Percentiles rank a stretch among this genome's conserved stretches.
Evolutionary conservation across 2,329 filamentous ascomycete species (phyloP).

Genomic region (Penicillium capsulatum): DNA sequence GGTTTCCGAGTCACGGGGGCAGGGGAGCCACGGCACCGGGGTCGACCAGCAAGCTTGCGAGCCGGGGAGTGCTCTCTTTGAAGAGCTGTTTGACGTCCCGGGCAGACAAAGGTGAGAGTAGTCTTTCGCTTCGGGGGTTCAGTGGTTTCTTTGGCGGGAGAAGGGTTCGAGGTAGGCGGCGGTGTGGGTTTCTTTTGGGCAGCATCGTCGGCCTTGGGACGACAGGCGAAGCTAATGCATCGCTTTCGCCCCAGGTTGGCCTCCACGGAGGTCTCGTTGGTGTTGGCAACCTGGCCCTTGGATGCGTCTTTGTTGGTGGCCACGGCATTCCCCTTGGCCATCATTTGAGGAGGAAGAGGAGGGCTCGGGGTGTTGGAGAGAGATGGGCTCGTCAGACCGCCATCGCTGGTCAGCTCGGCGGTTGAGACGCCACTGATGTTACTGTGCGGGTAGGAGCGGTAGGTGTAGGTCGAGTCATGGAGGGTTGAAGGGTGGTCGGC

Average conservation of each 20-base stretch:
- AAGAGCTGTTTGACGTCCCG: conserved; percentile 31
- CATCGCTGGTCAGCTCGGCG: conserved; percentile 91
- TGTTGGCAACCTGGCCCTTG: conserved; percentile 34
- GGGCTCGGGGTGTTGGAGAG: conserved; percentile 84
- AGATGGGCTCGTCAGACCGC: conserved; percentile 83
- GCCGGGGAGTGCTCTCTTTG: conserved; percentile 27
- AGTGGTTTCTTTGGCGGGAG: conserved; percentile 11
- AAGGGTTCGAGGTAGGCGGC: conserved; percentile 24
- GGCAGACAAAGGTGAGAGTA: conserved; percentile 47
- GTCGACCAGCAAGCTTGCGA: conserved; percentile 22
- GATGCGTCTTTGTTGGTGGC: conserved; percentile 15
- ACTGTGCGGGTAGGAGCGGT: conserved; percentile 59
- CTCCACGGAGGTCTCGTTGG: conserved; percentile 55
- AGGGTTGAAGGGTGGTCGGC: conserved; percentile 29
- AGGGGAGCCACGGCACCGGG: conserved; percentile 39
- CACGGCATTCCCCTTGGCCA: conserved; percentile 20
- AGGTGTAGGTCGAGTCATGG: conserved; percentile 52
- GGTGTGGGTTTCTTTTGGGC: conserved; percentile 27
- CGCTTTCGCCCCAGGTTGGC: conserved; percentile 70
- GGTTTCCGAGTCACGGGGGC: conserved; percentile 35
- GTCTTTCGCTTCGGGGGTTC: conserved; percentile 42
- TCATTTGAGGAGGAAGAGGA: conserved; percentile 54
- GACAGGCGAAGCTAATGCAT: conserved; percentile 90
- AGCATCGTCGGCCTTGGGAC: conserved; percentile 54
- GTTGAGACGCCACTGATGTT: conserved; percentile 77